These are phyloP conservation scores for Colletotrichum plurivorum DNA, from an alignment of 2,329 filamentous ascomycete species.

Conservation along the genomic window DNA sequence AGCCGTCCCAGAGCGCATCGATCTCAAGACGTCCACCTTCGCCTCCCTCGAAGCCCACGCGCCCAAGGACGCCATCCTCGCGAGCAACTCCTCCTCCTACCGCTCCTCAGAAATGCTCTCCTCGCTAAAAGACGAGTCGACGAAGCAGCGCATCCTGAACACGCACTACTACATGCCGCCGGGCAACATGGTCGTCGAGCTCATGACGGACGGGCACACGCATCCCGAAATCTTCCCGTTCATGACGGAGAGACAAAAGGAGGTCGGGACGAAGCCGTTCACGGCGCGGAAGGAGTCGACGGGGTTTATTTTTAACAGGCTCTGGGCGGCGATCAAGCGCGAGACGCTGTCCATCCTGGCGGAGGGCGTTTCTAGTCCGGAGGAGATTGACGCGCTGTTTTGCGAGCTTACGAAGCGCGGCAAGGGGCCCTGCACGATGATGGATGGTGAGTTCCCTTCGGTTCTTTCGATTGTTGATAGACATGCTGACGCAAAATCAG, in stretches of 20 bases:
- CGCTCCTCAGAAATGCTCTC: conserved; percentile 64
- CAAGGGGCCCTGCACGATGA: conserved; percentile 41
- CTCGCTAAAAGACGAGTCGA: conserved; percentile 52
- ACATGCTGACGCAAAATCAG: conserved; percentile 45
- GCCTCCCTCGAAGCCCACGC: conserved; percentile 59
- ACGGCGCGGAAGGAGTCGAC: conserved; percentile 63
- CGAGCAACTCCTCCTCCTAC: conserved; percentile 67
- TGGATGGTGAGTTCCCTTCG: conserved; percentile 47
- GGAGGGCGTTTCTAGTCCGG: conserved; percentile 63
- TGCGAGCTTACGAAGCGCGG: conserved; percentile 44
- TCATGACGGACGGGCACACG: conserved; percentile 67
- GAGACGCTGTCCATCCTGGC: conserved; percentile 64
- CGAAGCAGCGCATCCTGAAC: conserved; percentile 59
- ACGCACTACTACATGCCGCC: conserved; percentile 68
- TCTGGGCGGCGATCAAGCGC: conserved; percentile 71
- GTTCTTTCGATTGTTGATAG: neutral
- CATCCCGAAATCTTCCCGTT: conserved; percentile 59
- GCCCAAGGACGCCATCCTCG: conserved; percentile 62
- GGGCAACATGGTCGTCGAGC: conserved; percentile 60
- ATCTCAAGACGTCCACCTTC: conserved; percentile 63
- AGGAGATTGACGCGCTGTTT: conserved; percentile 66
- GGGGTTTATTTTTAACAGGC: conserved; percentile 68
- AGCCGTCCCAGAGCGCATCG: conserved; percentile 64
- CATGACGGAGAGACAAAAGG: conserved; percentile 54
- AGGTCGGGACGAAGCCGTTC: conserved; percentile 58